Evolutionary conservation across 2,329 filamentous ascomycete genomes (phyloP).

Genomic region (Hymenoscyphus linearis): DNA sequence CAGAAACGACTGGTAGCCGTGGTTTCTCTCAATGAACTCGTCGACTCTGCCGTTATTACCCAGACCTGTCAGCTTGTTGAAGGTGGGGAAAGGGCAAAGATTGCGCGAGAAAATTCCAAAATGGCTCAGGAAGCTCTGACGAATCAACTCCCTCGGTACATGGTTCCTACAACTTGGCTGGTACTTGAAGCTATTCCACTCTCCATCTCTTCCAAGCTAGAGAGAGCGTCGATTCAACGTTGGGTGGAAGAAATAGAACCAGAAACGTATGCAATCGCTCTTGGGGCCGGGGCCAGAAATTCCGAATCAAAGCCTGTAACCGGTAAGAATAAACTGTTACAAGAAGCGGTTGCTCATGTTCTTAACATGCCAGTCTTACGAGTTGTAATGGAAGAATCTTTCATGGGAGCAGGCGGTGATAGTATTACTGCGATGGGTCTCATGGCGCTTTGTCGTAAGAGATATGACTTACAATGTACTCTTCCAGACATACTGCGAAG

Average conservation of each 20-base stretch:
- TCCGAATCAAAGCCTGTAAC: background rate
- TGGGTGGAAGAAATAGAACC: slow-evolving; percentile 7
- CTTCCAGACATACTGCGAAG: slow-evolving; percentile 24
- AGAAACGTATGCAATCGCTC: background rate
- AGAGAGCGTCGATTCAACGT: slow-evolving; percentile 1
- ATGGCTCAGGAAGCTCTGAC: background rate
- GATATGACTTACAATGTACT: slow-evolving; percentile 31
- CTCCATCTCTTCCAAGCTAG: slow-evolving; percentile 9
- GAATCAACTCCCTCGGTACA: slow-evolving; percentile 4
- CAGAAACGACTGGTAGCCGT: slow-evolving; percentile 6
- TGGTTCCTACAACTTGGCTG: slow-evolving; percentile 14
- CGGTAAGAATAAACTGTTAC: background rate
- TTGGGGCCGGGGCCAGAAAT: background rate
- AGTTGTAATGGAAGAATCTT: slow-evolving; percentile 18
- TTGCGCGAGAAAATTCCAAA: background rate
- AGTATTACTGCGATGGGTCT: slow-evolving; percentile 38
- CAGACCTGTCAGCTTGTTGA: slow-evolving; percentile 6
- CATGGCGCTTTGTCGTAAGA: slow-evolving; percentile 34
- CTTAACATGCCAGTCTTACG: background rate
- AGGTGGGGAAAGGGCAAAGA: slow-evolving; percentile 7
- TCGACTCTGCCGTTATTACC: background rate
- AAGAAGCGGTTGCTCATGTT: background rate
- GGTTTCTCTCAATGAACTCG: slow-evolving; percentile 5
- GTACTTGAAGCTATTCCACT: slow-evolving; percentile 7
- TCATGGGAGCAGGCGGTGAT: slow-evolving; percentile 35